These are phyloP conservation scores for Rhodotorula sp. DNA, from an alignment of 1,284 basidiomycete genomes.

Conservation along the genomic window DNA sequence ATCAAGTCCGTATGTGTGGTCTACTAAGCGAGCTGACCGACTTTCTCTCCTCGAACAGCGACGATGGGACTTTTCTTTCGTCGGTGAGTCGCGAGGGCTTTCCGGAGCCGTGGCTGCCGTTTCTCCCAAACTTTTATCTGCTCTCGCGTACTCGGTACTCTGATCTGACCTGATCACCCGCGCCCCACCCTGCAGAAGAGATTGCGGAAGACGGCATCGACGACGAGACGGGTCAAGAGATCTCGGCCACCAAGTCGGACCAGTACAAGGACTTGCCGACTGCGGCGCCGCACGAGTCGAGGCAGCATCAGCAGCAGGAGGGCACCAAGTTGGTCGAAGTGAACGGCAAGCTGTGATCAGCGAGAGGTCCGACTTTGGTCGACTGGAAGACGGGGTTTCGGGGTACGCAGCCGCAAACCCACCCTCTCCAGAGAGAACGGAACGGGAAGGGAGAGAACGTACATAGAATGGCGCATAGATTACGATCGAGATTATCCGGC, in stretches of 20 bases:
- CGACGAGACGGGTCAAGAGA: constrained; percentile 30
- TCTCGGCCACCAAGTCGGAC: constrained; percentile 28
- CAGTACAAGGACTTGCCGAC: constrained; percentile 31
- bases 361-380: not conserved
- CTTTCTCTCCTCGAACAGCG: not conserved
- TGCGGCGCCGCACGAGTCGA: constrained; percentile 13
- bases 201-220: constrained; percentile 38
- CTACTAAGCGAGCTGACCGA: not conserved
- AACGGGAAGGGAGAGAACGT: too few relatives aligned
- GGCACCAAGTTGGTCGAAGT: not conserved
- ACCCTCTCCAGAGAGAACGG: too few relatives aligned
- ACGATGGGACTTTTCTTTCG: constrained; percentile 39
- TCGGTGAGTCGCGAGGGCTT: too few relatives aligned
- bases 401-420: not conserved
- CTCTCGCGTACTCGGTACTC: too few relatives aligned
- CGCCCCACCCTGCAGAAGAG: constrained; percentile 9
- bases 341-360: not conserved
- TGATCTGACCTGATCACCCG: too few relatives aligned
- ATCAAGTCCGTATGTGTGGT: too few relatives aligned
- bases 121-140: too few relatives aligned
- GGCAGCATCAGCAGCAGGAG: not conserved
- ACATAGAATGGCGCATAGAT: too few relatives aligned
- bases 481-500: too few relatives aligned
- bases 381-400: not conserved
- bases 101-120: too few relatives aligned